Conservation (phyloP, 257 asterid species). For the Catharanthus roseus region DNA sequence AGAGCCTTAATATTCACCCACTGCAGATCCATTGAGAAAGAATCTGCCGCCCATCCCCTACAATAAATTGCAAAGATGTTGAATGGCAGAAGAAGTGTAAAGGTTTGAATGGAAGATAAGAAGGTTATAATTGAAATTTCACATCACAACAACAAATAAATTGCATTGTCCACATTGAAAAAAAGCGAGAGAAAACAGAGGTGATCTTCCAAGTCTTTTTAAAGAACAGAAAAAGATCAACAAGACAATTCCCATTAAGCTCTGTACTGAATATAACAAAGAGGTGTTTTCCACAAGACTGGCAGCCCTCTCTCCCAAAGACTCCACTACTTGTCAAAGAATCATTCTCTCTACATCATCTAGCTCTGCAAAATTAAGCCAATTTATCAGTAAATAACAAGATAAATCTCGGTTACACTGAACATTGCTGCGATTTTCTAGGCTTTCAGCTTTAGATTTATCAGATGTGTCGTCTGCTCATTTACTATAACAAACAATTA, state of each 20-base stretch:
- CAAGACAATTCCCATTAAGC: slow-evolving; percentile 22
- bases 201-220: neutral
- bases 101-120: neutral
- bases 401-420: neutral
- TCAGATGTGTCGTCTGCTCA: neutral
- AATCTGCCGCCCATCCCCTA: no score
- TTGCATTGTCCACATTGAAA: slow-evolving; percentile 7
- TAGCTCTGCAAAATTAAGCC: slow-evolving; percentile 27
- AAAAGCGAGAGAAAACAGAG: neutral
- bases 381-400: neutral
- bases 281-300: slow-evolving; percentile 17
- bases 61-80: neutral
- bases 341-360: slow-evolving; percentile 19
- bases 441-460: neutral
- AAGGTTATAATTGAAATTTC: neutral
- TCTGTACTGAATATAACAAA: slow-evolving; percentile 17
- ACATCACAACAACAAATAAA: slow-evolving; percentile 13
- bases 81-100: neutral
- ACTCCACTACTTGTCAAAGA: slow-evolving; percentile 13
- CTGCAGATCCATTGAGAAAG: no score
- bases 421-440: neutral
- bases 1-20: no score
- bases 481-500: neutral
- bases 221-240: slow-evolving; percentile 12
- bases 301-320: slow-evolving; percentile 9